phyloP scores from a whole-genome alignment of 2,329 filamentous ascomycete species.

The Leptographium radiaticola region DNA sequence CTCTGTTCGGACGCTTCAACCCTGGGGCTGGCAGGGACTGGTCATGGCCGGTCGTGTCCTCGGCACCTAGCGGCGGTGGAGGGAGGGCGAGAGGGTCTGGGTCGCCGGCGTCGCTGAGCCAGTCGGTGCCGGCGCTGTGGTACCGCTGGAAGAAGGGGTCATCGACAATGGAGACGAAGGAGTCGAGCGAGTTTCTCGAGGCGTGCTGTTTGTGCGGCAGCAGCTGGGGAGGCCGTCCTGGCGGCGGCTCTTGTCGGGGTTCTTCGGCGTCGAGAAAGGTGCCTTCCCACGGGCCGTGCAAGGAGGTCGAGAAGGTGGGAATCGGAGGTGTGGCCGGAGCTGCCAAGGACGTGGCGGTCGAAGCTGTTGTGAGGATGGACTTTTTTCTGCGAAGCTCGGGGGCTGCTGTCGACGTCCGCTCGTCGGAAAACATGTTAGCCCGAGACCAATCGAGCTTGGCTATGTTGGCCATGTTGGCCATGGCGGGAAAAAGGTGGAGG shows the following conservation, averaged over 20 bases:
- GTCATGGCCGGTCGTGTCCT: slow-evolving; percentile 25
- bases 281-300: slow-evolving; percentile 7
- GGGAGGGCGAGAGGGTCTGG: slow-evolving; percentile 10
- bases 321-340: slow-evolving; percentile 5
- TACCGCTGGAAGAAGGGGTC: slow-evolving; percentile 41
- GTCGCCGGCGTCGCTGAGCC: slow-evolving; percentile 13
- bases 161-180: slow-evolving; percentile 39
- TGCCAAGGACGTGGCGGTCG: not conserved
- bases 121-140: slow-evolving; percentile 20
- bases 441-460: not conserved
- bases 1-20: slow-evolving; percentile 30
- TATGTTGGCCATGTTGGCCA: slow-evolving; percentile 9
- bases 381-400: slow-evolving; percentile 8
- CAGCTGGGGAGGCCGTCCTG: not conserved
- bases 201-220: not conserved
- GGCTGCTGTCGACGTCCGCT: slow-evolving; percentile 2
- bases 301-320: not conserved
- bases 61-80: slow-evolving; percentile 13
- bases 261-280: slow-evolving; percentile 10
- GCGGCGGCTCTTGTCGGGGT: not conserved
- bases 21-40: slow-evolving; percentile 23
- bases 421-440: slow-evolving; percentile 12
- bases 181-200: slow-evolving; percentile 25
- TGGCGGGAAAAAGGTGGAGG: not conserved
- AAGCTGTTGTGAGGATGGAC: not conserved